Base-by-base conservation (phyloP, 108 stramenopile species). In the Discostella pseudostelligera region DNA sequence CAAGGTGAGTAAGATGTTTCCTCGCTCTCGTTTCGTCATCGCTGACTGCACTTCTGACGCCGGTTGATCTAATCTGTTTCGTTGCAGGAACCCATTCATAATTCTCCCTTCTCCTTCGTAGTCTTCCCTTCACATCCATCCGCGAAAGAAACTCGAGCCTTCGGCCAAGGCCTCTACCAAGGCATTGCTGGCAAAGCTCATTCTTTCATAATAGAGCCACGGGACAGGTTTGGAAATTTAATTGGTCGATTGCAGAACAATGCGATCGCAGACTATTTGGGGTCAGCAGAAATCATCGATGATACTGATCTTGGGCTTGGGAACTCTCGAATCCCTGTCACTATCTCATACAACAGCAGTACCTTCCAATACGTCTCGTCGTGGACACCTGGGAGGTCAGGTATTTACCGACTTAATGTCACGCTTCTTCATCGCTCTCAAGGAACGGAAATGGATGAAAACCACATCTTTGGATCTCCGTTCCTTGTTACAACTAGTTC, bases 401-500 rank as follows among this genome's bases (percentile, higher is more conserved):
- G 74, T 3, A 32, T 55, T 2, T 67, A 74, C 67, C 66, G 47
- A 16, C 25, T 74, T 19, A 74, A 67, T 57, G 50, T 74, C 8
- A 57, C 62, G 29, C 22, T 67, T 37, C 19, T 0, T 11, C 36
- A 43, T 11, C 36, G 25, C 13, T 24, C 8, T 22, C 2, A 44
- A 24, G 37, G 17, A 43, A 24, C 19, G 19, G 21, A 26, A 20
- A 17, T 19, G 14, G 22, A 47, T 29, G 49, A 13, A 45, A 21
- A 62, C 40, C 78, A 79, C 36, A 74, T 79, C 11, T 74, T 63
- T 35, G 78, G 78, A 0, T 74, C 72, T 26, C 78, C 78, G 0
- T 74, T 79, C 39, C 20, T 65, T 36, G 67, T 79, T 17, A 13
- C 56, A 46, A 46, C 56, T 4, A 12, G 49, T 13, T 72, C 78